Conservation (phyloP, 1,139 yeast genomes). For the Yamadazyma blattariae region DNA sequence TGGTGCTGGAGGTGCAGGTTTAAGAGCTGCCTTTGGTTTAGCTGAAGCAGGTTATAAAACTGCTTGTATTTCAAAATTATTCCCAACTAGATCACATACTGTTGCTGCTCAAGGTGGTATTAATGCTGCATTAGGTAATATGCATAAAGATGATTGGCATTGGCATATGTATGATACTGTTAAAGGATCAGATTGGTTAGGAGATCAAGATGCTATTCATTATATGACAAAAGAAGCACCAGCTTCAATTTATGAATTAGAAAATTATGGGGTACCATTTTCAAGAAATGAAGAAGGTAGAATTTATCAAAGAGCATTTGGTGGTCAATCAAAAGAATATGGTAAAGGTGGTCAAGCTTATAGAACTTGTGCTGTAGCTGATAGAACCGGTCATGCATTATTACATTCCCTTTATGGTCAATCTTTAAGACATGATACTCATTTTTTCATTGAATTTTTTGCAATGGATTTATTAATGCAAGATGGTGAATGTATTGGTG, state of each 20-base stretch:
- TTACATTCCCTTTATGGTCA: slow-evolving; percentile 96
- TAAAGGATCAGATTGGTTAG: slow-evolving; percentile 99
- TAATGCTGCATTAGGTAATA: slow-evolving; percentile 95
- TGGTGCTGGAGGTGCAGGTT: slow-evolving; percentile 99
- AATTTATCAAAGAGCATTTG: slow-evolving; percentile 98
- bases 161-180: slow-evolving; percentile 99
- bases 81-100: slow-evolving; percentile 98
- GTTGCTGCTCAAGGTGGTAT: slow-evolving; percentile 99
- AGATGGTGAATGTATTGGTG: slow-evolving; percentile 96
- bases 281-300: slow-evolving; percentile 96
- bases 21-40: slow-evolving; percentile 96
- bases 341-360: slow-evolving; percentile 99
- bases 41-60: slow-evolving; percentile 97
- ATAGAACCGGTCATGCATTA: slow-evolving; percentile 97
- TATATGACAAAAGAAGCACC: slow-evolving; percentile 99
- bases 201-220: slow-evolving; percentile 98
- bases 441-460: slow-evolving; percentile 95
- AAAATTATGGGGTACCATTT: slow-evolving; percentile 97
- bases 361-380: slow-evolving; percentile 99
- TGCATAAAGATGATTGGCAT: slow-evolving; percentile 98
- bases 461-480: slow-evolving; percentile 94
- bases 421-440: slow-evolving; percentile 94
- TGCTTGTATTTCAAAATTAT: slow-evolving; percentile 94
- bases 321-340: slow-evolving; percentile 93
- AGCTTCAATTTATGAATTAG: slow-evolving; percentile 90